Conservation (phyloP, 1,284 basidiomycete genomes). For the Schizophyllum commune region DNA sequence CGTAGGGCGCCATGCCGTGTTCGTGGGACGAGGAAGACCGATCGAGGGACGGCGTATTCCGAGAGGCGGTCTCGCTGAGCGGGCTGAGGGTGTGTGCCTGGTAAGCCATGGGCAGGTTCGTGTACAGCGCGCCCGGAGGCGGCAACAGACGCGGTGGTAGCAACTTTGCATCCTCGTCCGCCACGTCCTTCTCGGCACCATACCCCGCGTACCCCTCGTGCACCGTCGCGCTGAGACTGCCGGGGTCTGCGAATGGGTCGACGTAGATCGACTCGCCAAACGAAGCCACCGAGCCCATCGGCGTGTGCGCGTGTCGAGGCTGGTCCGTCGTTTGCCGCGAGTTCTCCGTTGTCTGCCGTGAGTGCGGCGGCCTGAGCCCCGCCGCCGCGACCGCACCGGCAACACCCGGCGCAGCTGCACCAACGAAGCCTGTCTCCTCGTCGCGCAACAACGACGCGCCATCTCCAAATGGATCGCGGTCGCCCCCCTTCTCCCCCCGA, state of each 20-base stretch:
- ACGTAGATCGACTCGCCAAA: slow-evolving; percentile 28
- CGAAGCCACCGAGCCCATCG: slow-evolving; percentile 22
- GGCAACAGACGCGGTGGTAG: not conserved
- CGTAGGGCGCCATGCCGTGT: slow-evolving; percentile 10
- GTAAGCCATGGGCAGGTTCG: slow-evolving; percentile 20
- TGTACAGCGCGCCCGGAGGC: slow-evolving; percentile 10
- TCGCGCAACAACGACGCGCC: slow-evolving; percentile 9
- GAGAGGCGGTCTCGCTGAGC: not conserved
- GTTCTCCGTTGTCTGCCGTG: not conserved
- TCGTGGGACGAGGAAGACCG: slow-evolving; percentile 7
- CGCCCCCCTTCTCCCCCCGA: slow-evolving; percentile 36
- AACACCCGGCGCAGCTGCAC: slow-evolving; percentile 16
- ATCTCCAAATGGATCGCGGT: not conserved
- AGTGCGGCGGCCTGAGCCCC: not conserved
- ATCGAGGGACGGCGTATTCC: slow-evolving; percentile 7
- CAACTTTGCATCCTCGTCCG: not conserved
- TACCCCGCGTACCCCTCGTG: slow-evolving; percentile 11
- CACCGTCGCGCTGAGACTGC: slow-evolving; percentile 23
- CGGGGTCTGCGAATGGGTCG: slow-evolving; percentile 51
- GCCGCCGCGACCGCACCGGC: slow-evolving; percentile 10
- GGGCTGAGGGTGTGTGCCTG: slow-evolving; percentile 14
- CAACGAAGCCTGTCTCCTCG: slow-evolving; percentile 1
- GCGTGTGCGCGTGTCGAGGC: slow-evolving; percentile 23
- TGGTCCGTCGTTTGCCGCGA: not conserved
- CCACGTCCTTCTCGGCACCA: slow-evolving; percentile 18